Evolutionary conservation across 257 asterid species (phyloP), one percentile per base, ranked within the genome.

Genomic region (Solanum piurae): DNA sequence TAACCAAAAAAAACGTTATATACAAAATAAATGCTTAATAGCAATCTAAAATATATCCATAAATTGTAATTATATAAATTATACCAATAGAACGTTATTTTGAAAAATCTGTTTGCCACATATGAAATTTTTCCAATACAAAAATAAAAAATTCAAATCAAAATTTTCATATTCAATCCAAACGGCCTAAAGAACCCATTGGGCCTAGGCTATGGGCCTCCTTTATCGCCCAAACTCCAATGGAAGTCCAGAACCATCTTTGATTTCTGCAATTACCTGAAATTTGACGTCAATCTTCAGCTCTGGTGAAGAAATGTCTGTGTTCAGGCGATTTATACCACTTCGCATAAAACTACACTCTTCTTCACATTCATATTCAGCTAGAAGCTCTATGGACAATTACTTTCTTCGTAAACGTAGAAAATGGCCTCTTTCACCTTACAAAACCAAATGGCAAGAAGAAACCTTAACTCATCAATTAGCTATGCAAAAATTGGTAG

Each of bases 361-460:
- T 40, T 42, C 33, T 86, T 88, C 90, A 6, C 87, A 84, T 36
- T 87, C 93, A 37, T 90, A 91, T 12, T 85, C 93, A 73, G 82
- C 94, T 42, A 88, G 90, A 73, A 82, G 91, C 12, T 87, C 90
- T 38, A 9, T 88, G 83, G 87, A 88, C 89, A 92, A 93, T 62
- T 93, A 91, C 86, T 91, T 89, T 38, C 88, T 93, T 5, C 84
- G 97, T 37, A 93, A 95, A 90, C 86, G 93, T 87, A 93, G 98
- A 90, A 96, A 93, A 91, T 96, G 98, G 94, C 98, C 95, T 11
- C 90, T 89, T 68, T 90, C 93, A 82, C 93, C 97, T 9, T 88
- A 83, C 96, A 88, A 89, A 77, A 58, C 90, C 34, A 86, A 92
- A 72, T 88, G 93, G 92, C 88, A 88, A 40, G 90, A 88, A 40